Evolutionary conservation across 2,329 filamentous ascomycete species (phyloP).

Genomic region (Mariannaea elegans): DNA sequence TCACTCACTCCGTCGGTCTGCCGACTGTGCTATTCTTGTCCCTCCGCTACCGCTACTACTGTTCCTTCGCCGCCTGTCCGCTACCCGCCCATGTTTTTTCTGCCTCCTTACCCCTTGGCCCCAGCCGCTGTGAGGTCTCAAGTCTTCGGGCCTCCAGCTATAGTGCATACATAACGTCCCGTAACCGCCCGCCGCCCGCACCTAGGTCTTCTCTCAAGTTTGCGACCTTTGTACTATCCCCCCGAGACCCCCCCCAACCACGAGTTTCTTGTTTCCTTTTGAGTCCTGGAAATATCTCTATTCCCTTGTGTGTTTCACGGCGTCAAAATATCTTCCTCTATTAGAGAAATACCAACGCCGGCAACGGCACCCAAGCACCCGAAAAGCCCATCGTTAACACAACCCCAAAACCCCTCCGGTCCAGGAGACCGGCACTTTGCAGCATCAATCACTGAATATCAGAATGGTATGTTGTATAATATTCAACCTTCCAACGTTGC

Average conservation of each 20-base stretch:
- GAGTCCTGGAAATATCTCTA: slow-evolving; percentile 15
- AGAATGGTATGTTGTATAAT: slow-evolving; percentile 50
- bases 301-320: slow-evolving; percentile 41
- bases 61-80: slow-evolving; percentile 27
- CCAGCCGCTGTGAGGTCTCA: neutral
- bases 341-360: slow-evolving; percentile 45
- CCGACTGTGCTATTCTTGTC: slow-evolving; percentile 38
- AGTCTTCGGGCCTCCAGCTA: slow-evolving; percentile 30
- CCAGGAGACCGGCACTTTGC: slow-evolving; percentile 30
- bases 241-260: slow-evolving; percentile 40
- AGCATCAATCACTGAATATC: slow-evolving; percentile 22
- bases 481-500: neutral
- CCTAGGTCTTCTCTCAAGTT: slow-evolving; percentile 48
- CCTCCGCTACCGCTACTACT: slow-evolving; percentile 32
- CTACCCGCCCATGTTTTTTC: slow-evolving; percentile 18
- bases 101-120: neutral
- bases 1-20: slow-evolving; percentile 1
- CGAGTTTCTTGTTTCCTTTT: slow-evolving; percentile 43
- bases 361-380: slow-evolving; percentile 47
- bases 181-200: slow-evolving; percentile 53
- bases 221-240: slow-evolving; percentile 48
- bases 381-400: slow-evolving; percentile 30
- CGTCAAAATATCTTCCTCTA: slow-evolving; percentile 28
- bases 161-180: slow-evolving; percentile 58
- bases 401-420: slow-evolving; percentile 23